A percentile compares a stretch with the other conserved stretches of the same genome.
phyloP scores from a whole-genome alignment of 306 rosid genomes.

The Trifolium subterraneum region DNA sequence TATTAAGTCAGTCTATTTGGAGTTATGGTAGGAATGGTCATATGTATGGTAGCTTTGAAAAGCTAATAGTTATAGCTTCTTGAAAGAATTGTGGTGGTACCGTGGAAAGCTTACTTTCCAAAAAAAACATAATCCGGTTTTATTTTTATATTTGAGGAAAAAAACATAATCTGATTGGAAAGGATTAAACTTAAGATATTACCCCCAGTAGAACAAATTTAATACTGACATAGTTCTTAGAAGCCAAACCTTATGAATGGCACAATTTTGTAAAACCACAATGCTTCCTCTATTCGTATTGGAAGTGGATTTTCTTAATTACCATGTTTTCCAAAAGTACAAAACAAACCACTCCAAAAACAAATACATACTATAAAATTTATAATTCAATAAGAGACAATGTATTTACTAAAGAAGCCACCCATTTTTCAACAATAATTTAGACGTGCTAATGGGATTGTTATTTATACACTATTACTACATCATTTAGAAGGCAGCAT shows the following conservation, averaged over 20 bases:
- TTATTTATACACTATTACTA: not conserved
- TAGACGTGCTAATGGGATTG: slow-evolving; percentile 10
- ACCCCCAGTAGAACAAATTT: slow-evolving; percentile 25
- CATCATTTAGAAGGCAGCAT: slow-evolving; percentile 16
- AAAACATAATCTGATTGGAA: slow-evolving; percentile 39
- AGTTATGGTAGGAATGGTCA: not conserved
- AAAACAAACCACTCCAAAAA: slow-evolving; percentile 29
- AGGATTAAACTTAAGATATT: not conserved
- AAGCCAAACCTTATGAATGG: slow-evolving; percentile 1
- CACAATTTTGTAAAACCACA: not conserved
- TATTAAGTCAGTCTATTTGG: not conserved
- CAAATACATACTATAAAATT: not conserved
- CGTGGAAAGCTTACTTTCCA: not conserved
- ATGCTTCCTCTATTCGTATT: slow-evolving; percentile 15
- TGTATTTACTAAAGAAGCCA: not conserved
- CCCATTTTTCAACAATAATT: not conserved
- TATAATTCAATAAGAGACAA: slow-evolving; percentile 10
- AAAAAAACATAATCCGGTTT: slow-evolving; percentile 39
- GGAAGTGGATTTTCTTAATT: slow-evolving; percentile 18
- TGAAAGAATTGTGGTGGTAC: not conserved
- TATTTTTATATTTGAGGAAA: no score
- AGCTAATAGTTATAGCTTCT: not conserved
- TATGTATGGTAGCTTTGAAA: not conserved
- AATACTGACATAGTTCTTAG: slow-evolving; percentile 1
- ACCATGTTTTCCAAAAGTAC: not conserved